phyloP scores from a whole-genome alignment of 148 eudicot genomes.

The Oxyria digyna region DNA sequence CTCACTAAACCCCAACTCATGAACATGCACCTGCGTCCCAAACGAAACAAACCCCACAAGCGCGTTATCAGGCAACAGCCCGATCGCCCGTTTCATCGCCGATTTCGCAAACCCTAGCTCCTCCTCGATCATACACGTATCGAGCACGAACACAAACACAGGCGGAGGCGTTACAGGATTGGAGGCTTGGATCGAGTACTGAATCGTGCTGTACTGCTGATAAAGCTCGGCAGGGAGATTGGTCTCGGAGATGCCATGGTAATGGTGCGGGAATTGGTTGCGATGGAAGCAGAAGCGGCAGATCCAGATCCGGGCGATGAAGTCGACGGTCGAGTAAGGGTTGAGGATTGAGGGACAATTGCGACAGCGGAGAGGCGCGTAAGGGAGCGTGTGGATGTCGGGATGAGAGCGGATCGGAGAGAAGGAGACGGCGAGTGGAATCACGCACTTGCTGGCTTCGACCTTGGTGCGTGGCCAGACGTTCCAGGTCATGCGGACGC shows the following conservation, averaged over 20 bases:
- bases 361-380: constrained; percentile 76
- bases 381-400: constrained; percentile 45
- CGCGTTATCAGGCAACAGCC: constrained; percentile 57
- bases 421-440: constrained; percentile 77
- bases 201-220: constrained; percentile 53
- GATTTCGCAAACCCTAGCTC: constrained; percentile 74
- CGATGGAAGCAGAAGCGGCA: constrained; percentile 81
- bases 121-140: constrained; percentile 85
- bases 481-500: constrained; percentile 80
- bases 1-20: constrained; percentile 75
- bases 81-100: constrained; percentile 55
- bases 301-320: constrained; percentile 74
- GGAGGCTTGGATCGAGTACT: constrained; percentile 29
- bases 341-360: constrained; percentile 51
- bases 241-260: constrained; percentile 44
- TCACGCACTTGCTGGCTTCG: constrained; percentile 72
- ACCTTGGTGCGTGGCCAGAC: constrained; percentile 85
- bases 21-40: constrained; percentile 97
- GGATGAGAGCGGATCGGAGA: constrained; percentile 62
- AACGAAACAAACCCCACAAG: constrained; percentile 70
- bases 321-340: constrained; percentile 64
- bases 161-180: constrained; percentile 12
- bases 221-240: constrained; percentile 82
- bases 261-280: constrained; percentile 76
- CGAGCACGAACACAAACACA: constrained; percentile 55